These are phyloP conservation scores for Paxillus rubicundulus DNA, from an alignment of 768 basidiomycete genomes.

Conservation along the genomic window DNA sequence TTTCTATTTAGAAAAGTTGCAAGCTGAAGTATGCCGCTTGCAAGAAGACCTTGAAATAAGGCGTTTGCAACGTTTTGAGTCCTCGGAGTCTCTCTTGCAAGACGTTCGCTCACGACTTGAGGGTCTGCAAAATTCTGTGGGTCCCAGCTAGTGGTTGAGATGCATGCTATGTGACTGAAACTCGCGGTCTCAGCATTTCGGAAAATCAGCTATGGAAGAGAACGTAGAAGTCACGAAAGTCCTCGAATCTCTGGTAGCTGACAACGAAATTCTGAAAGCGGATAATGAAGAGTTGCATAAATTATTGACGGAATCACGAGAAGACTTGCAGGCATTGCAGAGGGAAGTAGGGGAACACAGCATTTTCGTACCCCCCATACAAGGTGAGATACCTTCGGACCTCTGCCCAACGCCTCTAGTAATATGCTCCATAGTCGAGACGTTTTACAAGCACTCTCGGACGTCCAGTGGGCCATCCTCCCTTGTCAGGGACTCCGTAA, in stretches of 20 bases:
- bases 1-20: conserved; percentile 56
- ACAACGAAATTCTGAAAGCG: conserved; percentile 78
- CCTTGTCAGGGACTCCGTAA: conserved; percentile 42
- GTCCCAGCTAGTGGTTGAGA: conserved; percentile 18
- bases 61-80: conserved; percentile 56
- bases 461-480: conserved; percentile 45
- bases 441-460: conserved; percentile 40
- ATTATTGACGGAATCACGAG: conserved; percentile 70
- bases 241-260: conserved; percentile 80
- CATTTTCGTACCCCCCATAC: conserved; percentile 45
- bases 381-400: conserved; percentile 32
- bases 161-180: conserved; percentile 14
- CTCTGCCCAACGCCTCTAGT: not conserved
- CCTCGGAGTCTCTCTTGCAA: conserved; percentile 63
- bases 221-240: conserved; percentile 64
- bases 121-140: conserved; percentile 56
- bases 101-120: conserved; percentile 66
- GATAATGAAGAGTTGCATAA: conserved; percentile 80
- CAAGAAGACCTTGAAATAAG: conserved; percentile 63
- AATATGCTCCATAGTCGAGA: conserved; percentile 24
- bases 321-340: conserved; percentile 60
- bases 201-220: conserved; percentile 37
- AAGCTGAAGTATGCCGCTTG: conserved; percentile 61
- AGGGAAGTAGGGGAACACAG: conserved; percentile 76
- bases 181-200: conserved; percentile 35